phyloP scores from a whole-genome alignment of 495 filamentous ascomycete genomes.

The Sphaerosporella brunnea region DNA sequence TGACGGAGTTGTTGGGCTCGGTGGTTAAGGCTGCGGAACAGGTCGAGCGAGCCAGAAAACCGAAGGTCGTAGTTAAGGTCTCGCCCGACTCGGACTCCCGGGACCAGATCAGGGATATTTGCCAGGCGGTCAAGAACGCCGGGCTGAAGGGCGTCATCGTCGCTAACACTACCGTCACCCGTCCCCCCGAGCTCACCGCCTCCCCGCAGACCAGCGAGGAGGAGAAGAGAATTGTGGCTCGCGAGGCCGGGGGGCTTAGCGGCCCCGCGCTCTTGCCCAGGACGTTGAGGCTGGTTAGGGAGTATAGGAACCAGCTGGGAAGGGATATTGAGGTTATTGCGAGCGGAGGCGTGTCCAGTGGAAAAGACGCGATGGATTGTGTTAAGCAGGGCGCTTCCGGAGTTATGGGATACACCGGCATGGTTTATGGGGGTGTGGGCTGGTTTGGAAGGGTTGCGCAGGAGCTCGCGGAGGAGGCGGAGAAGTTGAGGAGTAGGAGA shows the following conservation, averaged over 20 bases:
- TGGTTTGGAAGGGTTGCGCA: constrained; percentile 71
- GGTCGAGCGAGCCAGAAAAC: constrained; percentile 51
- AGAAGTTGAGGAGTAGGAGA: neutral
- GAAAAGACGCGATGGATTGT: constrained; percentile 57
- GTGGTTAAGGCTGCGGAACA: constrained; percentile 61
- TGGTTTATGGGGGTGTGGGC: constrained; percentile 73
- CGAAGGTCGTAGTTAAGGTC: constrained; percentile 90
- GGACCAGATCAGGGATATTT: constrained; percentile 68
- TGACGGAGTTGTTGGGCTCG: constrained; percentile 59
- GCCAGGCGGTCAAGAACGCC: constrained; percentile 61
- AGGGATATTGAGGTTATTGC: constrained; percentile 48
- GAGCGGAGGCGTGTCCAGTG: constrained; percentile 74
- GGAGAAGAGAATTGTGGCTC: constrained; percentile 43
- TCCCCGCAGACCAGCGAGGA: constrained; percentile 43
- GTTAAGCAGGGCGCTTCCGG: constrained; percentile 74
- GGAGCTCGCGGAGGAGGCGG: constrained; percentile 47
- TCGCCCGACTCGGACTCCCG: constrained; percentile 82
- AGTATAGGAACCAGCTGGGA: constrained; percentile 62
- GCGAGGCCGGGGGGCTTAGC: constrained; percentile 74
- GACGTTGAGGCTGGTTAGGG: constrained; percentile 54
- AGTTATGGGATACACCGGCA: constrained; percentile 33
- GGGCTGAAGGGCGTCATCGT: constrained; percentile 91
- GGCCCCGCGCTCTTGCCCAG: constrained; percentile 71
- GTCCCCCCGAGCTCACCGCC: constrained; percentile 47
- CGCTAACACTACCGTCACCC: constrained; percentile 84